A percentile compares a stretch with the other conserved stretches of the same genome.
Evolutionary conservation across 2,329 filamentous ascomycete genomes (phyloP).

Genomic region (Truncatella angustata): DNA sequence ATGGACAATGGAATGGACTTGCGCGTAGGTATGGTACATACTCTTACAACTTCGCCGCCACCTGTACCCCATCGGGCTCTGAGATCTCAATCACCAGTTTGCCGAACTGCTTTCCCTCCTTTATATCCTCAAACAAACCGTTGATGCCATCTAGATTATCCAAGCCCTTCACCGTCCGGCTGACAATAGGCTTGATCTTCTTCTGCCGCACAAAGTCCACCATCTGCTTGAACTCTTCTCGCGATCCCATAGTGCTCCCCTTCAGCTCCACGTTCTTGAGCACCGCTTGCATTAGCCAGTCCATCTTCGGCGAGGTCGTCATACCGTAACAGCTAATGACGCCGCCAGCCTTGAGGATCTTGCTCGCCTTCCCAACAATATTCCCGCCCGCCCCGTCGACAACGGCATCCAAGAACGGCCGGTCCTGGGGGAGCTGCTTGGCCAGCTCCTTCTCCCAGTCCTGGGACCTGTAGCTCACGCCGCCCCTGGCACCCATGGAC

Average conservation of each 20-base stretch:
- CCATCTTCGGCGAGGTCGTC: conserved; percentile 83
- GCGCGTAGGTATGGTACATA: neutral
- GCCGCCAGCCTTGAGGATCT: conserved; percentile 76
- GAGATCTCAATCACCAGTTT: conserved; percentile 80
- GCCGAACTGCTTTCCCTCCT: conserved; percentile 81
- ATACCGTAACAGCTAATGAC: conserved; percentile 88
- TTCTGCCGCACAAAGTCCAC: conserved; percentile 74
- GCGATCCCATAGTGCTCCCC: conserved; percentile 88
- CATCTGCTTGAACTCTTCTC: conserved; percentile 89
- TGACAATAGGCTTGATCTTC: conserved; percentile 75
- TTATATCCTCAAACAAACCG: conserved; percentile 83
- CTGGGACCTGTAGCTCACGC: conserved; percentile 76
- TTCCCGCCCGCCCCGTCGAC: conserved; percentile 90
- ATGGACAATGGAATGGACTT: too few species aligned
- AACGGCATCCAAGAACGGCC: conserved; percentile 73
- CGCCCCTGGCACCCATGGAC: conserved; percentile 72
- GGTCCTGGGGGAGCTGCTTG: conserved; percentile 59
- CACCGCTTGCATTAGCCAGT: conserved; percentile 80
- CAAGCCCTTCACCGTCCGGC: conserved; percentile 69
- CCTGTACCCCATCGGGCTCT: conserved; percentile 20
- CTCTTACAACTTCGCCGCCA: conserved; percentile 38
- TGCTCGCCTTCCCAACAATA: conserved; percentile 66
- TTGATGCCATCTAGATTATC: conserved; percentile 79
- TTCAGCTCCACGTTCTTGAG: conserved; percentile 84
- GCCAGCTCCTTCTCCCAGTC: conserved; percentile 79